Evolutionary conservation across 306 rosid species (phyloP).

Genomic region (Potentilla sterilis): DNA sequence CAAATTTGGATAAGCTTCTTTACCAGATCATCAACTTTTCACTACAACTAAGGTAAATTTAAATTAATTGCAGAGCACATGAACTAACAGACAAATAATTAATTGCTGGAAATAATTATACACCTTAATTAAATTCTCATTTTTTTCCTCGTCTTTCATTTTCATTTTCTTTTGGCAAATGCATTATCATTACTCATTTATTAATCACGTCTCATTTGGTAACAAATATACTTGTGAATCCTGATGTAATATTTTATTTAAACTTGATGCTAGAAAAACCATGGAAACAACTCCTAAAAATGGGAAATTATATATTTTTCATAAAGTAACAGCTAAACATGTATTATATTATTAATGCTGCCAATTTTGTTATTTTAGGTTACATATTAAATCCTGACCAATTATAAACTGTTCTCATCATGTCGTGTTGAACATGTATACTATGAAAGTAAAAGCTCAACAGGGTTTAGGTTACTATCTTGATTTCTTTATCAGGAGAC

Average conservation of each 20-base stretch:
- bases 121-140: background rate
- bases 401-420: background rate
- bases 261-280: background rate
- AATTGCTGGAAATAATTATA: background rate
- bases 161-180: slow-evolving; percentile 1
- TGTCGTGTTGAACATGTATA: background rate
- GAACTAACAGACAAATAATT: background rate
- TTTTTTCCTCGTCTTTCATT: background rate
- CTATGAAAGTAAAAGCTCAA: background rate
- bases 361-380: background rate
- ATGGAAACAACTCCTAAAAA: background rate
- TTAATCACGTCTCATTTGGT: background rate
- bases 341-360: background rate
- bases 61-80: background rate
- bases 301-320: background rate
- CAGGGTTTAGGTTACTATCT: background rate
- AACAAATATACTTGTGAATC: background rate
- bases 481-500: background rate
- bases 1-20: background rate
- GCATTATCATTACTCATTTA: background rate
- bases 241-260: background rate
- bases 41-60: background rate
- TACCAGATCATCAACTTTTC: background rate
- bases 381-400: background rate
- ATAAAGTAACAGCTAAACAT: background rate